Evolutionary conservation across 768 basidiomycete genomes (phyloP).

Genomic region (Omphalotus guepiniiformis): DNA sequence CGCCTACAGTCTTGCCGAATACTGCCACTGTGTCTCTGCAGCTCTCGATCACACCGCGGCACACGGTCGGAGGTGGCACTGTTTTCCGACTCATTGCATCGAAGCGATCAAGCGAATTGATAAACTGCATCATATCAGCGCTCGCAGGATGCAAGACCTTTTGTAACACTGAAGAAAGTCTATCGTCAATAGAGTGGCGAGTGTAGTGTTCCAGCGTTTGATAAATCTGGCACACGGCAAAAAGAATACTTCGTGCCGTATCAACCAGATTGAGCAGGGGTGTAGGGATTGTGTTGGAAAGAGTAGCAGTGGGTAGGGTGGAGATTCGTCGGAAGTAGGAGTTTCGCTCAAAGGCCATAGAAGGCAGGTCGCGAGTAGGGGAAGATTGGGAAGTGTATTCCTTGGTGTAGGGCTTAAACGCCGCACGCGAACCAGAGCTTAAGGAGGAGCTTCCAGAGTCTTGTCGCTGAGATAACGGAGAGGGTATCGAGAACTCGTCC

Average conservation of each 20-base stretch:
- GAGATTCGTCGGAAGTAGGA: conserved; percentile 95
- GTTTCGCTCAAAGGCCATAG: conserved; percentile 77
- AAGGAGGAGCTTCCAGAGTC: conserved; percentile 40
- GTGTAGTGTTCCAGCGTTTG: conserved; percentile 87
- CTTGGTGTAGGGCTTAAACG: conserved; percentile 19
- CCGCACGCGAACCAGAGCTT: conserved; percentile 19
- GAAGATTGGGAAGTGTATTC: conserved; percentile 32
- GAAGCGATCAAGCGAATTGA: conserved; percentile 87
- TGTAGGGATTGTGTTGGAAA: conserved; percentile 64
- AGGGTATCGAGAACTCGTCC: conserved; percentile 33
- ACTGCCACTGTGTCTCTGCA: conserved; percentile 81
- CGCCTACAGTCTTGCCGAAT: conserved; percentile 85
- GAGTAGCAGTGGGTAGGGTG: conserved; percentile 56
- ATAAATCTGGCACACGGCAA: conserved; percentile 88
- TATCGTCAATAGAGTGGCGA: conserved; percentile 71
- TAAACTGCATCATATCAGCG: conserved; percentile 75
- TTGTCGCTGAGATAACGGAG: conserved; percentile 38
- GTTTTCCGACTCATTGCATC: conserved; percentile 72
- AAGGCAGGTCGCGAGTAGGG: conserved; percentile 43
- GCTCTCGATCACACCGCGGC: conserved; percentile 74
- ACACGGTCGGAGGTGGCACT: conserved; percentile 65
- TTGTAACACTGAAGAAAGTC: conserved; percentile 71
- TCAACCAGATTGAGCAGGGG: conserved; percentile 72
- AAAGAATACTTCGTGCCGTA: conserved; percentile 88
- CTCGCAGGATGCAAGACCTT: conserved; percentile 87